Conservation (phyloP, 139 green algal species). For the Chlorella vulgaris region DNA sequence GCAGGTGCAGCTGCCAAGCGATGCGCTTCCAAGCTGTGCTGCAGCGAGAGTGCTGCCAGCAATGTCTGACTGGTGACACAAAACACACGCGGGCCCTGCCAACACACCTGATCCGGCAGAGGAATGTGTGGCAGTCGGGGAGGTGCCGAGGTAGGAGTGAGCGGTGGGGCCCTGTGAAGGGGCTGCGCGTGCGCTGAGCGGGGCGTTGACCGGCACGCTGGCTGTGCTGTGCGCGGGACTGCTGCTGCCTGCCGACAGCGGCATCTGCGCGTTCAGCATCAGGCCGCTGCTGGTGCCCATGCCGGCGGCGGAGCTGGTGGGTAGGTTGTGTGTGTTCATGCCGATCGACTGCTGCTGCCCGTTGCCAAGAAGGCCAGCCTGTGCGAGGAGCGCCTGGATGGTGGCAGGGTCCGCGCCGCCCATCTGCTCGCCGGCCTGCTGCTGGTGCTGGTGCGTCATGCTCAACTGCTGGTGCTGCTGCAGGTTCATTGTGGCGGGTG, state of each 20-base stretch:
- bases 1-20: too few species aligned
- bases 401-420: slow-evolving; percentile 10
- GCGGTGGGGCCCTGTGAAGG: neutral
- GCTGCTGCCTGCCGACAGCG: slow-evolving; percentile 11
- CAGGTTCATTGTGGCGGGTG: neutral
- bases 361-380: slow-evolving; percentile 27
- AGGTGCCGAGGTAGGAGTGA: slow-evolving; percentile 30
- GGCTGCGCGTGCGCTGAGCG: neutral
- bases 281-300: neutral
- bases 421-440: neutral
- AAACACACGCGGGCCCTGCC: too few species aligned
- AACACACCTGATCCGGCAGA: neutral
- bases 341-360: too few species aligned
- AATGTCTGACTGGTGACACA: too few species aligned
- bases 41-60: neutral
- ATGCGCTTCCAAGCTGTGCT: too few species aligned
- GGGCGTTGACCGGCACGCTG: neutral
- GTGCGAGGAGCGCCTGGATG: slow-evolving; percentile 36
- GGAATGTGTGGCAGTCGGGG: slow-evolving; percentile 25
- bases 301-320: neutral
- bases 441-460: neutral
- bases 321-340: neutral
- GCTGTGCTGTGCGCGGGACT: neutral
- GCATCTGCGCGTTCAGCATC: slow-evolving; percentile 8
- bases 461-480: slow-evolving; percentile 12